Percentiles rank a stretch among this genome's conserved stretches.
These are phyloP conservation scores for Candida sanyiensis DNA, from an alignment of 805 yeast species.

Conservation along the genomic window DNA sequence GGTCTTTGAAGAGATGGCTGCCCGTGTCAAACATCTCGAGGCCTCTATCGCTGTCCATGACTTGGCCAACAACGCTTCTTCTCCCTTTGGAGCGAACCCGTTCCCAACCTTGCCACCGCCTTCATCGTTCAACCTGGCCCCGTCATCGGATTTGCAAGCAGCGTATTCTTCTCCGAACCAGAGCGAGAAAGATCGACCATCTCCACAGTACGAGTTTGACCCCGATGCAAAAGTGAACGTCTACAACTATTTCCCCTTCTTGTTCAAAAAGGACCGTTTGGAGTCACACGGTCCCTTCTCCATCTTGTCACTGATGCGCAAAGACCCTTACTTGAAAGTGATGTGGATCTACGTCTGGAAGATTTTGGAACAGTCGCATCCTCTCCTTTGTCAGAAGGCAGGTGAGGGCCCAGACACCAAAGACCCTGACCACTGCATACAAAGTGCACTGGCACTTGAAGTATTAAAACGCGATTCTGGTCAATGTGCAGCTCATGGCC, in stretches of 20 bases:
- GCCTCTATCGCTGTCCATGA: conserved; percentile 37
- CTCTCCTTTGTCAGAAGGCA: neutral
- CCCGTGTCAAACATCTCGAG: conserved; percentile 41
- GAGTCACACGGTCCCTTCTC: conserved; percentile 49
- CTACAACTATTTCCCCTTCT: conserved; percentile 40
- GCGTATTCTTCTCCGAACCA: too few relatives aligned
- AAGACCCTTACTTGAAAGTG: conserved; percentile 36
- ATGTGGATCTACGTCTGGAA: conserved; percentile 30
- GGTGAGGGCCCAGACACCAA: neutral
- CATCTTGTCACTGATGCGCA: conserved; percentile 42
- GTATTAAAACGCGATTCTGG: conserved; percentile 2
- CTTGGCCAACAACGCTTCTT: conserved; percentile 11
- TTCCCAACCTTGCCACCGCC: conserved; percentile 6
- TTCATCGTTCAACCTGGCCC: conserved; percentile 5
- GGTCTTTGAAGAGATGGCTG: conserved; percentile 30
- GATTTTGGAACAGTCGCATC: conserved; percentile 8
- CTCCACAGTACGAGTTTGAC: conserved; percentile 16
- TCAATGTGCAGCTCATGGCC: conserved; percentile 8
- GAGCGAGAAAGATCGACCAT: too few relatives aligned
- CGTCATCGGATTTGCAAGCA: too few relatives aligned
- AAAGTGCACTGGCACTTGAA: neutral
- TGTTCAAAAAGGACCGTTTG: conserved; percentile 35
- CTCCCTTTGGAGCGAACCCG: neutral
- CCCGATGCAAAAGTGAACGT: conserved; percentile 36
- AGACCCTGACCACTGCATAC: neutral